Percentiles rank a stretch among this genome's conserved stretches.
Evolutionary conservation across 495 filamentous ascomycete species (phyloP).

Genomic region (Trichoderma virens): DNA sequence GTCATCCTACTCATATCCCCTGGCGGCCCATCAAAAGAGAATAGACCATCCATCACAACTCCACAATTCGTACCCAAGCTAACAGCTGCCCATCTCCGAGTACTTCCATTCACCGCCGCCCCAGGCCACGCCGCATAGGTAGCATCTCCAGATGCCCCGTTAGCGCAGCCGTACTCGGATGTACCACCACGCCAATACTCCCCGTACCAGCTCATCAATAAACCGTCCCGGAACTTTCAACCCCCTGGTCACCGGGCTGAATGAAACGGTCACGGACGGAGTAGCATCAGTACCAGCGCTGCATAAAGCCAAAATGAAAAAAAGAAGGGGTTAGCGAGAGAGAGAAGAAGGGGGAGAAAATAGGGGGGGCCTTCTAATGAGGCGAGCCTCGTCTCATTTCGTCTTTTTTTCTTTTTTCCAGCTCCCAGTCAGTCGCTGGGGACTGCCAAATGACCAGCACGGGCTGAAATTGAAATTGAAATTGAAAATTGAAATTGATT

Average conservation of each 20-base stretch:
- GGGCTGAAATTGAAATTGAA: no score
- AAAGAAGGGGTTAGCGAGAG: not conserved
- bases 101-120: not conserved
- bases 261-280: not conserved
- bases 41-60: not conserved
- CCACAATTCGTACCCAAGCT: not conserved
- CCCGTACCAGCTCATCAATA: not conserved
- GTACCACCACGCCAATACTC: not conserved
- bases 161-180: not conserved
- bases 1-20: no score
- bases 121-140: not conserved
- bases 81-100: not conserved
- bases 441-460: not conserved
- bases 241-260: not conserved
- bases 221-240: not conserved
- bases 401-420: not conserved
- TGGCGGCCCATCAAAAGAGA: not conserved
- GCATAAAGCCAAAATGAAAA: not conserved
- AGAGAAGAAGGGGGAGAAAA: not conserved
- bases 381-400: not conserved
- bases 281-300: not conserved
- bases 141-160: not conserved
- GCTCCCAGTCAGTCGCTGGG: no score
- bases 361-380: not conserved
- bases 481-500: not conserved